Percentiles rank a stretch among this genome's conserved stretches.
Conservation (phyloP, 2,329 filamentous ascomycete species). For the Aspergillus sp. region DNA sequence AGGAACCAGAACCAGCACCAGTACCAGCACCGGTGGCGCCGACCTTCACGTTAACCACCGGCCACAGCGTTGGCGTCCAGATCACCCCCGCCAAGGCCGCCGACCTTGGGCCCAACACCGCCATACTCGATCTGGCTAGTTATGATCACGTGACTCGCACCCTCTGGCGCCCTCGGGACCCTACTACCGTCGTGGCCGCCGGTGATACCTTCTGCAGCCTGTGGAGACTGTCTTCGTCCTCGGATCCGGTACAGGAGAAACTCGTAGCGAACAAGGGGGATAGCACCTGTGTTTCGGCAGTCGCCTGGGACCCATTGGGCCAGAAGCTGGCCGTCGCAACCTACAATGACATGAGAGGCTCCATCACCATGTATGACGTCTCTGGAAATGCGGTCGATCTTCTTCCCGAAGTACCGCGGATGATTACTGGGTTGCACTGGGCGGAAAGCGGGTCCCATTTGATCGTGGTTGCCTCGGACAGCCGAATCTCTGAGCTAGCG, state of each 20-base stretch:
- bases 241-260: slow-evolving; percentile 35
- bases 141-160: slow-evolving; percentile 44
- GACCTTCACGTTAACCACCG: slow-evolving; percentile 45
- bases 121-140: slow-evolving; percentile 41
- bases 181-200: slow-evolving; percentile 44
- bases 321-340: slow-evolving; percentile 51
- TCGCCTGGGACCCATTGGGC: slow-evolving; percentile 50
- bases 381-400: slow-evolving; percentile 47
- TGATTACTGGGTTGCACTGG: slow-evolving; percentile 49
- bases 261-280: slow-evolving; percentile 39
- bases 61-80: slow-evolving; percentile 51
- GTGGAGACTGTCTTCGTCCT: slow-evolving; percentile 44
- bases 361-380: slow-evolving; percentile 48
- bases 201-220: slow-evolving; percentile 50
- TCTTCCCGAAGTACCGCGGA: slow-evolving; percentile 48
- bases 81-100: slow-evolving; percentile 51
- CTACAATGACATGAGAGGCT: slow-evolving; percentile 45
- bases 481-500: slow-evolving; percentile 43
- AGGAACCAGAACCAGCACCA: slow-evolving; percentile 34
- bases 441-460: slow-evolving; percentile 42
- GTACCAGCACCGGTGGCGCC: slow-evolving; percentile 32
- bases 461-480: slow-evolving; percentile 47
- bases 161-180: slow-evolving; percentile 49
- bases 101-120: slow-evolving; percentile 49
- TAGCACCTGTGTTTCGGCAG: slow-evolving; percentile 44